phyloP scores from a whole-genome alignment of 352 stramenopile genomes.

The Heterotrichella gracilis region DNA sequence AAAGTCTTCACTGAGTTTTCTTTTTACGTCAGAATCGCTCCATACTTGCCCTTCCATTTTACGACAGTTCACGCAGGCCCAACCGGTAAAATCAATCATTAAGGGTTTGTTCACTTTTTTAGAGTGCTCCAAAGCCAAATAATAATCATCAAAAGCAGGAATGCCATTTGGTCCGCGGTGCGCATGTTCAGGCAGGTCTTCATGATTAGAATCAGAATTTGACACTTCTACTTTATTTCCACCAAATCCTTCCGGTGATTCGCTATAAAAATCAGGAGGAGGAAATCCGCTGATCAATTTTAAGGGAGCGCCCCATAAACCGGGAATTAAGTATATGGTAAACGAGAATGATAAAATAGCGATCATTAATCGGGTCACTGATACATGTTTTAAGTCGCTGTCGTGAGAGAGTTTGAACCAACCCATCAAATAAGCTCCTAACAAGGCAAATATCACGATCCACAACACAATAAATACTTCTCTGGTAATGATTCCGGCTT shows the following conservation, averaged over 20 bases:
- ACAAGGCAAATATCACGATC: background rate
- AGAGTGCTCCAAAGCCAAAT: background rate
- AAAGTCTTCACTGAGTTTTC: constrained; percentile 1
- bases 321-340: background rate
- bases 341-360: background rate
- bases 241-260: background rate
- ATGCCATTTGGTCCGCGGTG: background rate
- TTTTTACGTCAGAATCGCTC: background rate
- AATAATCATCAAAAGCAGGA: background rate
- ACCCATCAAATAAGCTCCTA: background rate
- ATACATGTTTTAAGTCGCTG: background rate
- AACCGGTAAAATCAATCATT: background rate
- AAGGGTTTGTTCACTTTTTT: background rate
- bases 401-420: background rate
- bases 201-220: background rate
- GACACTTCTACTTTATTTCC: background rate
- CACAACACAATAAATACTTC: background rate
- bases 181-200: background rate
- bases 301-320: background rate
- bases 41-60: background rate
- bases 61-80: background rate
- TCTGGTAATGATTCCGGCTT: background rate
- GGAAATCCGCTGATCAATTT: background rate
- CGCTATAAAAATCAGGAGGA: background rate
- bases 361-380: background rate